A percentile compares a stretch with the other conserved stretches of the same genome.
phyloP scores from a whole-genome alignment of 2,329 filamentous ascomycete genomes.

The Pyricularia pennisetigena region DNA sequence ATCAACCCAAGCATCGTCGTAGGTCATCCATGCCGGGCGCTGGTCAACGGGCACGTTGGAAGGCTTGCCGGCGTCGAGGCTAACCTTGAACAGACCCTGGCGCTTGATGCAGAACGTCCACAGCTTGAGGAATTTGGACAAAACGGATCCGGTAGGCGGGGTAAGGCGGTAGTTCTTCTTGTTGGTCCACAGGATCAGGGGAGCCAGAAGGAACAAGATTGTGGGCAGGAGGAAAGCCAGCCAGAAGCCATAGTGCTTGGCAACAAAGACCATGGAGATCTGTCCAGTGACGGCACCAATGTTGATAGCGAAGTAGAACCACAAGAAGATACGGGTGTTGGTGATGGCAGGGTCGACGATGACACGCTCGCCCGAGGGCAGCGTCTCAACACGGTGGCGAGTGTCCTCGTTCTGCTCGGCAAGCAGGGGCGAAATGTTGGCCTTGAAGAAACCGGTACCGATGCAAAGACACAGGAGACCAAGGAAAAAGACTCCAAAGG shows the following conservation, averaged over 20 bases:
- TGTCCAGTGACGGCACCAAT: conserved; percentile 55
- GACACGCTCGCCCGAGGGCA: conserved; percentile 51
- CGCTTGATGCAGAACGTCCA: conserved; percentile 54
- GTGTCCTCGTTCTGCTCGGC: conserved; percentile 59
- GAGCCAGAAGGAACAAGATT: conserved; percentile 51
- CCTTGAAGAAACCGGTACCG: conserved; percentile 74
- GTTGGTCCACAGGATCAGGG: conserved; percentile 49
- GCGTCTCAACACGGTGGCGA: conserved; percentile 44
- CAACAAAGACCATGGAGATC: conserved; percentile 60
- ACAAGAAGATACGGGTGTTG: conserved; percentile 58
- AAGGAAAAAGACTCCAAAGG: conserved; percentile 59
- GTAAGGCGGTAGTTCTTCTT: conserved; percentile 47
- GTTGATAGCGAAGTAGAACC: conserved; percentile 58
- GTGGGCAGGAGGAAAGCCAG: conserved; percentile 61
- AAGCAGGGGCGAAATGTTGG: conserved; percentile 64
- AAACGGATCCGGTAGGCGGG: conserved; percentile 57
- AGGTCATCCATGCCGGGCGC: conserved; percentile 59
- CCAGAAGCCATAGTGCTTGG: conserved; percentile 69
- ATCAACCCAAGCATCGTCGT: conserved; percentile 17
- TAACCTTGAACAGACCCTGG: conserved; percentile 50
- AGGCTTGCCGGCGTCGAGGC: conserved; percentile 44
- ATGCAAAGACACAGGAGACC: conserved; percentile 45
- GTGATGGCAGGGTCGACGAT: conserved; percentile 63
- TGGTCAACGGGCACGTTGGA: conserved; percentile 43
- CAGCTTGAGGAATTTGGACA: conserved; percentile 53